Conservation (phyloP, 164 flowering plant genomes). For the Litsea cubeba region DNA sequence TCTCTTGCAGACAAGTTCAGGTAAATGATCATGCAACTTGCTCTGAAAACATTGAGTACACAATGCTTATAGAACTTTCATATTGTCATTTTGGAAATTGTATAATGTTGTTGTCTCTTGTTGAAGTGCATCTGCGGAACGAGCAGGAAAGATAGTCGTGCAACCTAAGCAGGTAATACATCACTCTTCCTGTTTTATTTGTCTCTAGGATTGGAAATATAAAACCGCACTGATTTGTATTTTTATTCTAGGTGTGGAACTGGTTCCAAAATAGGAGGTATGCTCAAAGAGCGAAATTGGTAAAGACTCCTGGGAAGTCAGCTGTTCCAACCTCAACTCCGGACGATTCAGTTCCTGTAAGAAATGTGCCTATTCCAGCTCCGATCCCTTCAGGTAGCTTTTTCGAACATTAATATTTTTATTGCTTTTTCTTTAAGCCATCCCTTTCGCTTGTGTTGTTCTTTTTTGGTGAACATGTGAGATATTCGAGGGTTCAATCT, state of each 20-base stretch:
- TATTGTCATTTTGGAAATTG: background rate
- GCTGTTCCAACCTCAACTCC: slow-evolving; percentile 49
- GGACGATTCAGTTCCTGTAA: slow-evolving; percentile 40
- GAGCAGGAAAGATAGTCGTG: slow-evolving; percentile 73
- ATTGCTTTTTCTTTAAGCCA: background rate
- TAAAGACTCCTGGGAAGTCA: slow-evolving; percentile 52
- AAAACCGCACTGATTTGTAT: slow-evolving; percentile 9
- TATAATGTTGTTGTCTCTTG: slow-evolving; percentile 6
- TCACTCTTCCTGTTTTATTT: background rate
- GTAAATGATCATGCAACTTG: slow-evolving; percentile 23
- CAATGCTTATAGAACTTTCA: background rate
- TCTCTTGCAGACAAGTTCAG: slow-evolving; percentile 86
- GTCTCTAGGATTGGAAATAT: background rate
- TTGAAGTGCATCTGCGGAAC: slow-evolving; percentile 59
- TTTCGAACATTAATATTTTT: background rate
- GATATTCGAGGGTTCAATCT: background rate
- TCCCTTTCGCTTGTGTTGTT: background rate
- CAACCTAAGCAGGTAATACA: slow-evolving; percentile 78
- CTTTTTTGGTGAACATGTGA: background rate
- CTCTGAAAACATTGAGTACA: background rate
- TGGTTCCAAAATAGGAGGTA: slow-evolving; percentile 98
- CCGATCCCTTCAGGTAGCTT: slow-evolving; percentile 45
- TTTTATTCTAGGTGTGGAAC: slow-evolving; percentile 68
- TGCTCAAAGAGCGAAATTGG: slow-evolving; percentile 67
- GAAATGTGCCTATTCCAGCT: slow-evolving; percentile 33